Base-by-base conservation (phyloP, 192 early-diverging fungal species). In the Podila epicladia region DNA sequence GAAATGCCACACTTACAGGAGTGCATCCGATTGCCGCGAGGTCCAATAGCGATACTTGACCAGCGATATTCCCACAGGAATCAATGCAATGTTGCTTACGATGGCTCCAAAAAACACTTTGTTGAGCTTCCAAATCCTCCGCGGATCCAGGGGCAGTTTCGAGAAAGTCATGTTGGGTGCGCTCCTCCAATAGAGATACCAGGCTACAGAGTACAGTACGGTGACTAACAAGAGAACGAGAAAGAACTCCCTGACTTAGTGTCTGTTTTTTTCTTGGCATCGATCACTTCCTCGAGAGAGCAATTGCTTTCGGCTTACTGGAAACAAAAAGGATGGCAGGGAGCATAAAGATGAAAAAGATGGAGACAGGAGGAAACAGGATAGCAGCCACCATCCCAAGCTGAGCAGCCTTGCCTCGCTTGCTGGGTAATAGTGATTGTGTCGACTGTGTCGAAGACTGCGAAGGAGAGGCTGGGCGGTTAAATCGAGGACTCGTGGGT, bases 331-430 rank as follows among this genome's bases (percentile, higher is more conserved):
- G 66, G 22, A 80, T 53, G 0, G 71, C 48, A 2, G 77, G 77
- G n/a, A 80, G 38, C 71, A 80, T 80, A 71, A 71, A 71, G 9
- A 80, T 41, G 33, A 80, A 33, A 41, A 73, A 68, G 22, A 80
- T 59, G 26, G 67, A 65, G 17, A 80, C 62, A 0, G 77, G 77
- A 12, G 77, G 77, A 28, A 80, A 68, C 11, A 80, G 31, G 41
- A 80, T 80, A 31, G 72, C 28, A 24, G 77, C 49, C 13, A 69
- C 71, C n/a, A 80, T 71, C 45, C 68, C 32, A 4, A 80, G 33
- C 50, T 71, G 65, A 19, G 62, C 59, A 38, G 37, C 77, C 71
- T 80, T 80, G 60, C 77, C 77, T 73, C 77, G 66, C 45, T 80
- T 80, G 35, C 77, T 71, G 17, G 77, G 77, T 9, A 80, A 35